phyloP scores from a whole-genome alignment of 2,329 filamentous ascomycete genomes.

The Aspergillus ibericus region DNA sequence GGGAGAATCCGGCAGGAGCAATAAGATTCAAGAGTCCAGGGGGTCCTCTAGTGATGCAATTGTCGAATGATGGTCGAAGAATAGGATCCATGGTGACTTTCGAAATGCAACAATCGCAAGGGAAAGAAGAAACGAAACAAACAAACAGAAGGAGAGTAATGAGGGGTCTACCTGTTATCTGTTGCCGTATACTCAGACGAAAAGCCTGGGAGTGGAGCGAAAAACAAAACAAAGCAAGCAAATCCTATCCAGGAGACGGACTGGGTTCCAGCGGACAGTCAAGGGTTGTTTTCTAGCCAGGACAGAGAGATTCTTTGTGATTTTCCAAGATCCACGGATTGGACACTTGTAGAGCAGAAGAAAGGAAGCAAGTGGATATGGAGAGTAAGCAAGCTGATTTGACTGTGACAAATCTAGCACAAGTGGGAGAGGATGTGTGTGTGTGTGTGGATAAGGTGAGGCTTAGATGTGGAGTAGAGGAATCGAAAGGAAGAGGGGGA shows the following conservation, averaged over 20 bases:
- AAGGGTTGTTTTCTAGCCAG: constrained; percentile 24
- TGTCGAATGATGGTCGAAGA: constrained; percentile 3
- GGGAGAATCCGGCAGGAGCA: constrained; percentile 15
- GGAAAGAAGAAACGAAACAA: constrained; percentile 22
- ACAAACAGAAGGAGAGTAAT: constrained; percentile 29
- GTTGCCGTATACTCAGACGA: constrained; percentile 27
- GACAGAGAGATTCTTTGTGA: constrained; percentile 13
- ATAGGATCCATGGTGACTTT: constrained; percentile 8
- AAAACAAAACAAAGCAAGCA: constrained; percentile 32
- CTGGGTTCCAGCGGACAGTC: constrained; percentile 29
- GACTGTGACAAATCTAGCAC: constrained; percentile 24
- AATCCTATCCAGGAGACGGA: constrained; percentile 35
- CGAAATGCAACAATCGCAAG: constrained; percentile 10
- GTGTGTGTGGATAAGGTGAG: neutral
- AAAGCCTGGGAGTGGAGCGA: constrained; percentile 25
- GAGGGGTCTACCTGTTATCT: constrained; percentile 46
- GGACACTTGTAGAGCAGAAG: constrained; percentile 15
- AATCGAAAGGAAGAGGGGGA: constrained; percentile 2
- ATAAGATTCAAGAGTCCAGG: constrained; percentile 9
- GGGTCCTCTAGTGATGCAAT: constrained; percentile 7
- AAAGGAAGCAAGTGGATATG: constrained; percentile 10
- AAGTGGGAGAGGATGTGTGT: constrained; percentile 10
- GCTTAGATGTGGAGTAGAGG: neutral
- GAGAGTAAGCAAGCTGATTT: constrained; percentile 15
- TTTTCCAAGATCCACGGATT: constrained; percentile 21